These are phyloP conservation scores for Hanseniaspora valbyensis DNA, from an alignment of 805 yeast species.

Conservation along the genomic window DNA sequence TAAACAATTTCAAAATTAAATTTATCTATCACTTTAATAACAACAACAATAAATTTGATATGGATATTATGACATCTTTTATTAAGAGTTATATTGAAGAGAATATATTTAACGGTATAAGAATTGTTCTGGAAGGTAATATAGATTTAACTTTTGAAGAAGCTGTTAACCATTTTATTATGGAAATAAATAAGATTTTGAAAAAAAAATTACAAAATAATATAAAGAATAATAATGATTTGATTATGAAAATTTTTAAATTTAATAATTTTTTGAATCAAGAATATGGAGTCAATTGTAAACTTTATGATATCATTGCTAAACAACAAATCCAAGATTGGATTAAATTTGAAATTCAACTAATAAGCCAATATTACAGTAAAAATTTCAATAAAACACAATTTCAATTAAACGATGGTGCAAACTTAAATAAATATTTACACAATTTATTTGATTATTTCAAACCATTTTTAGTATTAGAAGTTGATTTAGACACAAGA, in stretches of 20 bases:
- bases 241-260: slow-evolving; percentile 33
- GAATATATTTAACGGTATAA: slow-evolving; percentile 33
- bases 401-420: slow-evolving; percentile 20
- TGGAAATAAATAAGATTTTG: slow-evolving; percentile 28
- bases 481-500: slow-evolving; percentile 31
- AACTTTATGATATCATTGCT: slow-evolving; percentile 24
- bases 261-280: slow-evolving; percentile 31
- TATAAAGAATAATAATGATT: slow-evolving; percentile 31
- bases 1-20: slow-evolving; percentile 37
- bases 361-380: slow-evolving; percentile 36
- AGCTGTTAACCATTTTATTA: slow-evolving; percentile 18
- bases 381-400: slow-evolving; percentile 31
- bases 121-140: slow-evolving; percentile 25
- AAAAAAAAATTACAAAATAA: slow-evolving; percentile 32
- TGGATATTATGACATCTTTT: slow-evolving; percentile 44
- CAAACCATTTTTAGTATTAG: slow-evolving; percentile 31
- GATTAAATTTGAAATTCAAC: slow-evolving; percentile 38
- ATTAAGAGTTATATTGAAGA: slow-evolving; percentile 37
- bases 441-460: slow-evolving; percentile 32
- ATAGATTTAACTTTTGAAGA: slow-evolving; percentile 31
- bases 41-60: slow-evolving; percentile 31
- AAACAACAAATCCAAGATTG: slow-evolving; percentile 33
- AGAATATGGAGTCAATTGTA: slow-evolving; percentile 35
- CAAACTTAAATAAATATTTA: slow-evolving; percentile 38
- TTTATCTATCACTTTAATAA: slow-evolving; percentile 46